Percentiles rank a stretch among this genome's conserved stretches.
Conservation (phyloP, 805 yeast species). For the Candida suzukii region DNA sequence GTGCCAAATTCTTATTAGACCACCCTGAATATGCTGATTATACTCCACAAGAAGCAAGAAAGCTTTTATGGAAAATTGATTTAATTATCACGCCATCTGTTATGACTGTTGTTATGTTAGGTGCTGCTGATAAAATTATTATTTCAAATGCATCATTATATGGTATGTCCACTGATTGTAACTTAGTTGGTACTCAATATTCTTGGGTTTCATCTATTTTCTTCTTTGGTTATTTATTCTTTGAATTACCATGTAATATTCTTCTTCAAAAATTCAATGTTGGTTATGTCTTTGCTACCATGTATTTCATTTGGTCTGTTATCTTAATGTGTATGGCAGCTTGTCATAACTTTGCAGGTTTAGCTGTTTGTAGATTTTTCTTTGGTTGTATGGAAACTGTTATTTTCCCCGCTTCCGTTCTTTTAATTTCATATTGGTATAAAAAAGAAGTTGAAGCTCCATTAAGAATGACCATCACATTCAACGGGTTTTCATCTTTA, state of each 20-base stretch:
- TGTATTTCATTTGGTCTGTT: slow-evolving; percentile 55
- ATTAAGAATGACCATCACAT: slow-evolving; percentile 26
- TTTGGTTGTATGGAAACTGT: slow-evolving; percentile 35
- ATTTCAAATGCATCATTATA: slow-evolving; percentile 46
- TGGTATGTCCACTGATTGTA: slow-evolving; percentile 42
- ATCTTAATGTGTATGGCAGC: slow-evolving; percentile 42
- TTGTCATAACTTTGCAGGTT: slow-evolving; percentile 31
- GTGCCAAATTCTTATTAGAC: slow-evolving; percentile 16
- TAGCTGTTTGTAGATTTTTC: slow-evolving; percentile 38
- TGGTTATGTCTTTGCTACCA: slow-evolving; percentile 38
- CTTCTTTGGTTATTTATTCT: slow-evolving; percentile 47
- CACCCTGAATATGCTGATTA: slow-evolving; percentile 19
- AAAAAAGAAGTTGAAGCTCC: slow-evolving; percentile 14
- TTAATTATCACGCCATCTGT: slow-evolving; percentile 39
- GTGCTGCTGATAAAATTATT: slow-evolving; percentile 51
- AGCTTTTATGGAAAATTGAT: slow-evolving; percentile 33
- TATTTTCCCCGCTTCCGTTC: slow-evolving; percentile 24
- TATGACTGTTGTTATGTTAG: slow-evolving; percentile 41
- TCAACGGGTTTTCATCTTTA: slow-evolving; percentile 14
- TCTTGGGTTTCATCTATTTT: slow-evolving; percentile 26
- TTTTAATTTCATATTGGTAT: slow-evolving; percentile 25
- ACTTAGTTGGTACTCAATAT: slow-evolving; percentile 34
- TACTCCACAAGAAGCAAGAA: slow-evolving; percentile 6
- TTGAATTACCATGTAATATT: slow-evolving; percentile 28
- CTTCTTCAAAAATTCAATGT: slow-evolving; percentile 49